These are phyloP conservation scores for Ilex asprella DNA, from an alignment of 257 asterid species.

Conservation along the genomic window DNA sequence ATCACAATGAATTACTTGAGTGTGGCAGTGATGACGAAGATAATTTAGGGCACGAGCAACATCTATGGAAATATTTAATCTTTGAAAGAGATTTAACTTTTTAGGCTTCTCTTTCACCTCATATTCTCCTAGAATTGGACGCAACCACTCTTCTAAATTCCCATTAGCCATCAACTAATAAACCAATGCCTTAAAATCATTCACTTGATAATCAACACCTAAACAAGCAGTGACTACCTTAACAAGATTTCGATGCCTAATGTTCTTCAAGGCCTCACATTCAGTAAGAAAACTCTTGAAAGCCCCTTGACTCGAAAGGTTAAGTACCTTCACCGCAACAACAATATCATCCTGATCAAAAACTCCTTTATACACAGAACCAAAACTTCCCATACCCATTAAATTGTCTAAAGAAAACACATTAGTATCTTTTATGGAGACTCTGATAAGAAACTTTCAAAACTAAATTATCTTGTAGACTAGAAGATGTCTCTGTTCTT, in stretches of 20 bases:
- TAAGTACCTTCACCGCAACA: conserved; percentile 10
- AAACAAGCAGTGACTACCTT: conserved; percentile 12
- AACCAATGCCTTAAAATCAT: conserved; percentile 19
- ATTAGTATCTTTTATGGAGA: conserved; percentile 18
- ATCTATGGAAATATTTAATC: conserved; percentile 9
- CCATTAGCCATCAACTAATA: conserved; percentile 16
- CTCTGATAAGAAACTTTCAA: conserved; percentile 11
- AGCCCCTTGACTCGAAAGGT: conserved; percentile 11
- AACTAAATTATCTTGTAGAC: neutral
- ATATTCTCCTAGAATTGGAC: no score
- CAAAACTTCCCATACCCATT: conserved; percentile 23
- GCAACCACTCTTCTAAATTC: no score
- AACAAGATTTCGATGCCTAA: conserved; percentile 13
- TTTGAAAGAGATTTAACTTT: conserved; percentile 7
- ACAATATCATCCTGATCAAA: conserved; percentile 1
- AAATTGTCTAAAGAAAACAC: conserved; percentile 21
- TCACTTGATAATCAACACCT: conserved; percentile 7
- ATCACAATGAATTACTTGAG: neutral
- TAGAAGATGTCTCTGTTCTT: neutral
- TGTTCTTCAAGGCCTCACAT: conserved; percentile 2
- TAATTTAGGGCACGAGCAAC: conserved; percentile 14
- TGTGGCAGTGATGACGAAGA: conserved; percentile 9
- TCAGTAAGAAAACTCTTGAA: conserved; percentile 6
- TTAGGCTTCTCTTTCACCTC: neutral
- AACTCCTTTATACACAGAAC: conserved; percentile 14